Evolutionary conservation across 768 basidiomycete species (phyloP).

Genomic region (Gelatoporia subvermispora): DNA sequence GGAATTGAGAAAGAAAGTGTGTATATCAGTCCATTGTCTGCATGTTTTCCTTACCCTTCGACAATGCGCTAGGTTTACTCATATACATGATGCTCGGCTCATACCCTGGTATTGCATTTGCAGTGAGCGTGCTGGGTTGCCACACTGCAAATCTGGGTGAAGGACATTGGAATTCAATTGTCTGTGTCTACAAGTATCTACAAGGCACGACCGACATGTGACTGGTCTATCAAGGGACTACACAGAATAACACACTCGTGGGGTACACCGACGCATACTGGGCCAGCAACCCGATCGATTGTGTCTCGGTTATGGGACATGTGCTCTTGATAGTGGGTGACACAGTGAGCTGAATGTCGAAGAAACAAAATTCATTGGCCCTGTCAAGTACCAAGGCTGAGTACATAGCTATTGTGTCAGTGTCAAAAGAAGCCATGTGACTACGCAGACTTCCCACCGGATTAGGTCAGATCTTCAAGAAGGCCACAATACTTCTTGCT

Average conservation of each 20-base stretch:
- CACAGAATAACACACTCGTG: conserved; percentile 5
- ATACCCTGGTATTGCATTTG: conserved; percentile 26
- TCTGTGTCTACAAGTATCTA: conserved; percentile 21
- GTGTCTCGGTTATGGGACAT: conserved; percentile 25
- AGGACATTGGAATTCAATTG: conserved; percentile 17
- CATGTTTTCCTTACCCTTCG: no score
- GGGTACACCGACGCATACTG: conserved; percentile 12
- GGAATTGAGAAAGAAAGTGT: no score
- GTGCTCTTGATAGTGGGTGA: conserved; percentile 29
- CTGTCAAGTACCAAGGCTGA: conserved; percentile 34
- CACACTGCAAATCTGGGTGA: conserved; percentile 16
- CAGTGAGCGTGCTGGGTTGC: conserved; percentile 14
- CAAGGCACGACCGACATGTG: conserved; percentile 7
- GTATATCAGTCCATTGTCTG: no score
- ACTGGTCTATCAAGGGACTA: conserved; percentile 9
- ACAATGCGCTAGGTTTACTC: conserved; percentile 25
- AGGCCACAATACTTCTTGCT: conserved; percentile 1
- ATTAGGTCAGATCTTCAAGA: no score
- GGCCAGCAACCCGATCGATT: not conserved
- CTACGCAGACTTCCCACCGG: conserved; percentile 9
- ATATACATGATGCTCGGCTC: conserved; percentile 23
- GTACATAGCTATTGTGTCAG: conserved; percentile 30
- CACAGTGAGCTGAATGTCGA: conserved; percentile 35
- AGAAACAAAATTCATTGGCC: conserved; percentile 33
- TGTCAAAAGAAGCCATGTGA: conserved; percentile 34